These are phyloP conservation scores for Pulveroboletus frians DNA, from an alignment of 768 basidiomycete genomes.

Conservation along the genomic window DNA sequence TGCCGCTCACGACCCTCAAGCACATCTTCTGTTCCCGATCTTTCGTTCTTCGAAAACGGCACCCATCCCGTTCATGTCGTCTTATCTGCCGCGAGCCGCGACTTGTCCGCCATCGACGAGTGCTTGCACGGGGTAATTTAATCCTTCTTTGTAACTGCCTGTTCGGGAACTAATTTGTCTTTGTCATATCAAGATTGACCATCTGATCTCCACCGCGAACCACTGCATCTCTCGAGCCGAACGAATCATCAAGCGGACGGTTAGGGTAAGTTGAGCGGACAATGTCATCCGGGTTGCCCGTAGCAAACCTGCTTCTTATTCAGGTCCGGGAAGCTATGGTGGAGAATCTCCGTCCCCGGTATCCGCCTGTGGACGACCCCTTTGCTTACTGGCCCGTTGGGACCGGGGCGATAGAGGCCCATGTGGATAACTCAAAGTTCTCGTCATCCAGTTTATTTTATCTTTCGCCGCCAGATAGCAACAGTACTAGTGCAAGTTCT, in stretches of 20 bases:
- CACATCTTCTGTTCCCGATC: conserved; percentile 5
- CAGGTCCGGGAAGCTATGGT: conserved; percentile 51
- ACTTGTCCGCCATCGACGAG: conserved; percentile 52
- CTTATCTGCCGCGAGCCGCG: conserved; percentile 49
- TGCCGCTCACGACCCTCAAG: conserved; percentile 11
- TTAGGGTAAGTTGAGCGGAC: conserved; percentile 40
- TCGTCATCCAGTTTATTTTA: conserved; percentile 16
- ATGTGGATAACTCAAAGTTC: conserved; percentile 1
- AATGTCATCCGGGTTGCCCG: background rate
- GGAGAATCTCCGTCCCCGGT: conserved; percentile 35
- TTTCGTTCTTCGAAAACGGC: conserved; percentile 31
- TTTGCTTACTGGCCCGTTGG: conserved; percentile 17
- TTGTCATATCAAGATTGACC: conserved; percentile 41
- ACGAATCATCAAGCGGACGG: conserved; percentile 48
- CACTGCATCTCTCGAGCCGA: conserved; percentile 56
- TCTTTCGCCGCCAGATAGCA: conserved; percentile 16
- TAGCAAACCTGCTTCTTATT: conserved; percentile 2
- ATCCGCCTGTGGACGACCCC: conserved; percentile 17
- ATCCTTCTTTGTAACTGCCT: conserved; percentile 10
- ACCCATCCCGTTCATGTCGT: conserved; percentile 43
- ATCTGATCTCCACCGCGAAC: conserved; percentile 49
- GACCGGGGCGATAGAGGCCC: background rate
- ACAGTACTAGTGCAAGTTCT: conserved; percentile 8
- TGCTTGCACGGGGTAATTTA: conserved; percentile 48
- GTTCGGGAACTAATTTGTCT: conserved; percentile 6